Conservation (phyloP, 495 filamentous ascomycete species). For the Xylaria curta region DNA sequence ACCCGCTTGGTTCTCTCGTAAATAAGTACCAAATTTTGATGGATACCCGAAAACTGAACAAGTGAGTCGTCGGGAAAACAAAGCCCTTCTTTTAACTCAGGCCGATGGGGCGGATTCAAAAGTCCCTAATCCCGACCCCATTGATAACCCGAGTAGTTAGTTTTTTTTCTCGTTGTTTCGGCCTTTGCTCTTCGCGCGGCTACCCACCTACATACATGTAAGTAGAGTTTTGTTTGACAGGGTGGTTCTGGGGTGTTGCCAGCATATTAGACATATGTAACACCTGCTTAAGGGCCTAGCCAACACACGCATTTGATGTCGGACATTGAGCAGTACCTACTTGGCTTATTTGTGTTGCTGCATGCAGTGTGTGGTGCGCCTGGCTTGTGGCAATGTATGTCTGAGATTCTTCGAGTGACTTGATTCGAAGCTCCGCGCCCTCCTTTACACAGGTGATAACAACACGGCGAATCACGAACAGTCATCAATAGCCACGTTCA, state of each 20-base stretch:
- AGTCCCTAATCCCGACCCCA: background rate
- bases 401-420: background rate
- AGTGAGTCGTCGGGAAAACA: constrained; percentile 8
- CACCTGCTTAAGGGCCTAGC: background rate
- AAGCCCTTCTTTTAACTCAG: background rate
- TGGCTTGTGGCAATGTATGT: background rate
- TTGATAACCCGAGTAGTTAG: background rate
- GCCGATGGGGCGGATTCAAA: background rate
- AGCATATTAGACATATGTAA: background rate
- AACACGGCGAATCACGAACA: background rate
- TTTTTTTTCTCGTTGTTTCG: constrained; percentile 3
- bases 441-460: background rate
- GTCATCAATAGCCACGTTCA: background rate
- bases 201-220: constrained; percentile 10
- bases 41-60: background rate
- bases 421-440: background rate
- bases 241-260: background rate
- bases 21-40: background rate
- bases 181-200: constrained; percentile 1
- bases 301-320: background rate
- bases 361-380: background rate
- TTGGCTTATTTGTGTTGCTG: background rate
- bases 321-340: background rate
- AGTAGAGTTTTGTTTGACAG: background rate
- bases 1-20: constrained; percentile 9